Evolutionary conservation across 805 yeast species (phyloP), one percentile per base, ranked within the genome.

Genomic region (Candida maris): DNA sequence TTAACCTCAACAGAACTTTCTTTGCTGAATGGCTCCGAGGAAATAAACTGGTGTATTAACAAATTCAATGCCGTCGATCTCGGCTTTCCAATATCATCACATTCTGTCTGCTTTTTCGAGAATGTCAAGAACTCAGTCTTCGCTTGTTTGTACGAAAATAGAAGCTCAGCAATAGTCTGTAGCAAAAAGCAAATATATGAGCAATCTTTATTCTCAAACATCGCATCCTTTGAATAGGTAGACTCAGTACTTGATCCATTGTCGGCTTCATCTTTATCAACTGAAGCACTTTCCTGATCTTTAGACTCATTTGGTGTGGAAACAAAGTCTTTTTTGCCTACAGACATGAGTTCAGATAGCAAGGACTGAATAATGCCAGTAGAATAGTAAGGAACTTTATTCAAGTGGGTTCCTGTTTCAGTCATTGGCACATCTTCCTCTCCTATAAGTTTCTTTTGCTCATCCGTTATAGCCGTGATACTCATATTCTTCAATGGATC

Each of bases 41-140:
- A 78, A 3, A 88, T 58, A 32, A 89, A 67, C 51, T 83, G 88
- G 54, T 85, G 88, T 13, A 88, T 59, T 41, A 88, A 71, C 47
- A 85, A 77, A 54, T 87, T 85, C 42, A 89, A 59, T 1, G 91
- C 80, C 0, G 94, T 82, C 0, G 86, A 69, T 19, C 91, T 70
- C 2, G 95, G 94, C 50, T 80, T 85, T 12, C 70, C 62, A 3
- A 62, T 52, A 10, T 64, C 74, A 2, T 41, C 31, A 3, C 39
- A 34, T 12, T 51, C 35, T 51, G 37, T 41, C 41, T 56, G 35
- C 54, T 79, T 78, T 65, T 79, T 81, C 2, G 91, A 78, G 48
- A 76, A 89, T 0, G 91, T 79, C 38, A 88, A 62, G 50, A 89
- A 83, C 49, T 88, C 96, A 33, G 84, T 70, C 56, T 89, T 89